These are phyloP conservation scores for Xylaria sp. DNA, from an alignment of 2,329 filamentous ascomycete species.

Conservation along the genomic window DNA sequence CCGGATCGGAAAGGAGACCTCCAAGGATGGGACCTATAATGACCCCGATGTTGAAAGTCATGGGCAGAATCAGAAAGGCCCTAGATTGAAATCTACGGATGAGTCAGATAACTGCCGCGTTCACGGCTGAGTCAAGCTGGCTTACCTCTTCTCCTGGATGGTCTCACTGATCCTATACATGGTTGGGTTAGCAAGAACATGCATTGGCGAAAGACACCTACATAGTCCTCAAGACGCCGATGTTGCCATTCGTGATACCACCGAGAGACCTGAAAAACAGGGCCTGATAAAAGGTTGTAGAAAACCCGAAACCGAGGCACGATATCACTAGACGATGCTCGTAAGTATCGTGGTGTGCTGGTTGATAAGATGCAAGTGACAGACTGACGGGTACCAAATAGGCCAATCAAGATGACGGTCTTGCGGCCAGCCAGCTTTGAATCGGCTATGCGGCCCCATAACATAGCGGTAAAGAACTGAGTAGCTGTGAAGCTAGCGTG, in stretches of 20 bases:
- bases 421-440: slow-evolving; percentile 76
- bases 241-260: slow-evolving; percentile 76
- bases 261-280: slow-evolving; percentile 72
- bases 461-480: slow-evolving; percentile 83
- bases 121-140: not conserved
- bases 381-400: slow-evolving; percentile 68
- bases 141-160: slow-evolving; percentile 56
- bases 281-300: slow-evolving; percentile 68
- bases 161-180: slow-evolving; percentile 56
- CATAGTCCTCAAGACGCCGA: slow-evolving; percentile 80
- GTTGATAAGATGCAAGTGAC: not conserved
- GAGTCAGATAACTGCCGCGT: slow-evolving; percentile 20
- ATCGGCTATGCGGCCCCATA: slow-evolving; percentile 80
- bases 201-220: slow-evolving; percentile 39
- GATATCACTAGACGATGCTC: slow-evolving; percentile 56
- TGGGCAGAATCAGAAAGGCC: slow-evolving; percentile 60
- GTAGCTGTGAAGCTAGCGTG: slow-evolving; percentile 82
- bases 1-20: slow-evolving; percentile 58
- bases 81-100: slow-evolving; percentile 53
- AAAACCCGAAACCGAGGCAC: slow-evolving; percentile 76
- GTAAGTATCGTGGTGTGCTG: slow-evolving; percentile 10
- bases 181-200: not conserved
- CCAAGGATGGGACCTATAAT: slow-evolving; percentile 66
- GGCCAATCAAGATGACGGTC: slow-evolving; percentile 78
- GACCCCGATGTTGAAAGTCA: slow-evolving; percentile 77